Percentiles rank a stretch among this genome's conserved stretches.
phyloP scores from a whole-genome alignment of 2,329 filamentous ascomycete genomes.

The Chrysosporium queenslandicum region DNA sequence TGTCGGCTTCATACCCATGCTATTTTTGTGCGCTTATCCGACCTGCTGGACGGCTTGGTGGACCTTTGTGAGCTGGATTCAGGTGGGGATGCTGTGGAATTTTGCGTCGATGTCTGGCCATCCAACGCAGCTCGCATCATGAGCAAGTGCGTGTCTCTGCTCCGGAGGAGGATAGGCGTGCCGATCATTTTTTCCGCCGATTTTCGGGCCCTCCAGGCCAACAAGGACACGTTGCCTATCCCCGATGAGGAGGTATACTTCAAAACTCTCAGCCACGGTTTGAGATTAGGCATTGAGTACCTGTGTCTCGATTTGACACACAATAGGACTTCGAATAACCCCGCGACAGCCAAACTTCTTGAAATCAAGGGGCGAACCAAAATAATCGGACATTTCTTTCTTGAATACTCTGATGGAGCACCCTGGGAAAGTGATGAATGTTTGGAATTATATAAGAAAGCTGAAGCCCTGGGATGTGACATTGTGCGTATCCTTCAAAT shows the following conservation, averaged over 20 bases:
- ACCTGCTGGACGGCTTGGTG: slow-evolving; percentile 44
- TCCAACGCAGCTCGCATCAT: slow-evolving; percentile 41
- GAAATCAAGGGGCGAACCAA: slow-evolving; percentile 46
- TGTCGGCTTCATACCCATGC: slow-evolving; percentile 57
- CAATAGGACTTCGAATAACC: slow-evolving; percentile 42
- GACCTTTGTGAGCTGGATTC: slow-evolving; percentile 56
- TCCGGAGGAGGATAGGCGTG: slow-evolving; percentile 53
- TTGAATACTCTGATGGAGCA: slow-evolving; percentile 33
- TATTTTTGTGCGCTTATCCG: slow-evolving; percentile 51
- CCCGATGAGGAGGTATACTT: slow-evolving; percentile 39
- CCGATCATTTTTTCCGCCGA: slow-evolving; percentile 49
- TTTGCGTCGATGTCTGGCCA: slow-evolving; percentile 32
- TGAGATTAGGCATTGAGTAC: slow-evolving; percentile 54
- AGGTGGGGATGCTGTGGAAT: slow-evolving; percentile 58
- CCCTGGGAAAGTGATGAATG: slow-evolving; percentile 51
- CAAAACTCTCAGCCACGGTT: slow-evolving; percentile 49
- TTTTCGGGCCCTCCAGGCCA: neutral
- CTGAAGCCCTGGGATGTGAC: slow-evolving; percentile 50
- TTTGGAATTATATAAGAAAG: slow-evolving; percentile 49
- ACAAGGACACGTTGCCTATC: slow-evolving; percentile 22
- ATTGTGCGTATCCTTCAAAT: slow-evolving; percentile 53
- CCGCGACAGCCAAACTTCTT: slow-evolving; percentile 35
- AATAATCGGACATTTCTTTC: slow-evolving; percentile 50
- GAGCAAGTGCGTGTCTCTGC: slow-evolving; percentile 49
- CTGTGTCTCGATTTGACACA: slow-evolving; percentile 53